These are phyloP conservation scores for Candida multigemmis DNA, from an alignment of 805 yeast genomes.

Conservation along the genomic window DNA sequence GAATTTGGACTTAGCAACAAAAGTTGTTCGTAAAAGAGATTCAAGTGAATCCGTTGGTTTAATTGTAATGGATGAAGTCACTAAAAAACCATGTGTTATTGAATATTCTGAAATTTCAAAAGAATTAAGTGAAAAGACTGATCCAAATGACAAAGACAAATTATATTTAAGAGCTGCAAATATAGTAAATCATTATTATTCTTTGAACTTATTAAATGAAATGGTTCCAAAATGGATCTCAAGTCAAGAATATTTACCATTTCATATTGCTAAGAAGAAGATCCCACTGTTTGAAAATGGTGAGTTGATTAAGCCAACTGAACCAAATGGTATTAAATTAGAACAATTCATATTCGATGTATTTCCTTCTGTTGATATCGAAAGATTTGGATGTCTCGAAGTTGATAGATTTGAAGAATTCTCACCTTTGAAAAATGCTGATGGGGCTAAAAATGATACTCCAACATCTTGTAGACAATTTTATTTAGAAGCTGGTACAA, in stretches of 20 bases:
- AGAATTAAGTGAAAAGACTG: slow-evolving; percentile 62
- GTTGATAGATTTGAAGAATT: slow-evolving; percentile 82
- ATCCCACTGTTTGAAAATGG: slow-evolving; percentile 51
- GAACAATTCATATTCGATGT: slow-evolving; percentile 98
- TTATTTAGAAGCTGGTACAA: slow-evolving; percentile 56
- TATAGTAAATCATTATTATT: slow-evolving; percentile 93
- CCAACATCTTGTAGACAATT: slow-evolving; percentile 73
- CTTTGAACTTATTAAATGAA: slow-evolving; percentile 57
- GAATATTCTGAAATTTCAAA: slow-evolving; percentile 87
- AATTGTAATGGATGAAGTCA: slow-evolving; percentile 58
- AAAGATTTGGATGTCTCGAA: slow-evolving; percentile 82
- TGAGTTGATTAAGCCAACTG: slow-evolving; percentile 47
- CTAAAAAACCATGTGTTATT: slow-evolving; percentile 73
- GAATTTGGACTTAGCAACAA: slow-evolving; percentile 72
- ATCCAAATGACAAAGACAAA: slow-evolving; percentile 40
- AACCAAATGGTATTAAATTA: slow-evolving; percentile 85
- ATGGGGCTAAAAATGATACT: slow-evolving; percentile 73
- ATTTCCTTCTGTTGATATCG: slow-evolving; percentile 66
- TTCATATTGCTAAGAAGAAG: slow-evolving; percentile 90
- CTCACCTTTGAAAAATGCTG: slow-evolving; percentile 88
- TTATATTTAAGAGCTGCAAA: slow-evolving; percentile 87
- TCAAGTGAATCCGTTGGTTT: slow-evolving; percentile 87
- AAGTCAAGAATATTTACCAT: slow-evolving; percentile 66
- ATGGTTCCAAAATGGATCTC: slow-evolving; percentile 64
- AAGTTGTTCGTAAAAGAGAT: slow-evolving; percentile 88